A percentile compares a stretch with the other conserved stretches of the same genome.
Evolutionary conservation across 1,284 basidiomycete species (phyloP).

Genomic region (Takashimella tepidaria): DNA sequence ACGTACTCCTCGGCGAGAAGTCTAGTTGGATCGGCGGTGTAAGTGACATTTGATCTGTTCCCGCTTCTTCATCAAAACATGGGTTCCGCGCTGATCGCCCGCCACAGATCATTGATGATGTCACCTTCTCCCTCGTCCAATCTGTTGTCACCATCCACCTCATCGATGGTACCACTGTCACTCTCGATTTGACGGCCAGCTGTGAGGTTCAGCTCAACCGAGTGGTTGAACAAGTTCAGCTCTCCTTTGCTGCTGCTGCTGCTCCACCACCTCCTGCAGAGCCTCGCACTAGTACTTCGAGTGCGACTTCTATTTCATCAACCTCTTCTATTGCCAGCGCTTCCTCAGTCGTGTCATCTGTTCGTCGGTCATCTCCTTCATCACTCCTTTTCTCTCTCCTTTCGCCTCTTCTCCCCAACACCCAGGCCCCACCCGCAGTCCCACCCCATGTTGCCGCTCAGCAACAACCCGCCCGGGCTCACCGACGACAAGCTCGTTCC

Average conservation of each 20-base stretch:
- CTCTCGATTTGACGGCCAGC: constrained; percentile 28
- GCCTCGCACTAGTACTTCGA: constrained; percentile 23
- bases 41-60: constrained; percentile 9
- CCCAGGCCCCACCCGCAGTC: not conserved
- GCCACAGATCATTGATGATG: constrained; percentile 40
- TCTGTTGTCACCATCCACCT: constrained; percentile 38
- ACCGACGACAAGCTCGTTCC: constrained; percentile 66
- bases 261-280: constrained; percentile 12
- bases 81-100: no score
- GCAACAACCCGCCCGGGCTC: constrained; percentile 51
- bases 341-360: constrained; percentile 7
- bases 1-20: constrained; percentile 47
- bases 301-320: constrained; percentile 17
- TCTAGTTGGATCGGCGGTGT: constrained; percentile 46
- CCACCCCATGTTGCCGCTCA: constrained; percentile 18
- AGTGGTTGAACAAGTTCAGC: constrained; percentile 45
- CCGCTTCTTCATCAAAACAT: constrained; percentile 1
- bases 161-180: constrained; percentile 38
- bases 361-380: constrained; percentile 29
- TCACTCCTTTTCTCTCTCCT: constrained; percentile 41
- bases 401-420: constrained; percentile 39
- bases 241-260: constrained; percentile 39
- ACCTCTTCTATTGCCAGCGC: constrained; percentile 5
- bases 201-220: constrained; percentile 31
- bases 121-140: constrained; percentile 43